These are phyloP conservation scores for Scheffersomyces spartinae DNA, from an alignment of 805 yeast genomes.

Conservation along the genomic window DNA sequence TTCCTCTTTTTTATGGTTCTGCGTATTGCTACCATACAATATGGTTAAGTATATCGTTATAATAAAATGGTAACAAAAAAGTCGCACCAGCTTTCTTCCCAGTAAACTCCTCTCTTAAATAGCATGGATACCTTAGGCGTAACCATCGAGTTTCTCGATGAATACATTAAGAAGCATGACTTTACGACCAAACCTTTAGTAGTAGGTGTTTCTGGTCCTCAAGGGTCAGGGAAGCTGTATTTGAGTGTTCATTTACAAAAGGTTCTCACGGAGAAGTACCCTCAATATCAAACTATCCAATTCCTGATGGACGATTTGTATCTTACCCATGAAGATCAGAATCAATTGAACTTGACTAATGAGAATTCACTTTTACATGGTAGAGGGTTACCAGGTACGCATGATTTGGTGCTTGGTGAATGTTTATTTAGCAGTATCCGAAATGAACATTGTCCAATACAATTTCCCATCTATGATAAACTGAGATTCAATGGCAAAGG, in stretches of 20 bases:
- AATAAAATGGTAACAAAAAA: too few relatives aligned
- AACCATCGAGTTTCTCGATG: constrained; percentile 17
- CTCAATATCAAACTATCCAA: constrained; percentile 27
- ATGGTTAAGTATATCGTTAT: too few relatives aligned
- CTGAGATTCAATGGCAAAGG: constrained; percentile 64
- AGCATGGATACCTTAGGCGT: too few relatives aligned
- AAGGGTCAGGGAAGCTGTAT: constrained; percentile 69
- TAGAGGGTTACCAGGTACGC: constrained; percentile 92
- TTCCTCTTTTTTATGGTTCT: too few relatives aligned
- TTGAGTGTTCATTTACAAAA: constrained; percentile 31
- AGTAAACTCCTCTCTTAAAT: too few relatives aligned
- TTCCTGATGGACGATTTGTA: constrained; percentile 85
- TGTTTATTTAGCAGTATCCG: too few relatives aligned
- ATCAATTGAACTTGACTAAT: constrained; percentile 23
- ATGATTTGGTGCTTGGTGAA: constrained; percentile 46
- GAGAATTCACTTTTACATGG: constrained; percentile 55
- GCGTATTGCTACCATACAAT: too few relatives aligned
- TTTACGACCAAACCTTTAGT: constrained; percentile 31
- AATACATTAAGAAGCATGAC: constrained; percentile 14
- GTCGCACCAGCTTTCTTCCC: too few relatives aligned
- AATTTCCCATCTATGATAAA: constrained; percentile 71
- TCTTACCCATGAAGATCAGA: constrained; percentile 53
- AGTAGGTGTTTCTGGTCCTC: constrained; percentile 58
- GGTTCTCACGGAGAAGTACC: constrained; percentile 21
- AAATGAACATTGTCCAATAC: constrained; percentile 14